phyloP scores from a whole-genome alignment of 768 basidiomycete genomes.

The Leccinum boreale region DNA sequence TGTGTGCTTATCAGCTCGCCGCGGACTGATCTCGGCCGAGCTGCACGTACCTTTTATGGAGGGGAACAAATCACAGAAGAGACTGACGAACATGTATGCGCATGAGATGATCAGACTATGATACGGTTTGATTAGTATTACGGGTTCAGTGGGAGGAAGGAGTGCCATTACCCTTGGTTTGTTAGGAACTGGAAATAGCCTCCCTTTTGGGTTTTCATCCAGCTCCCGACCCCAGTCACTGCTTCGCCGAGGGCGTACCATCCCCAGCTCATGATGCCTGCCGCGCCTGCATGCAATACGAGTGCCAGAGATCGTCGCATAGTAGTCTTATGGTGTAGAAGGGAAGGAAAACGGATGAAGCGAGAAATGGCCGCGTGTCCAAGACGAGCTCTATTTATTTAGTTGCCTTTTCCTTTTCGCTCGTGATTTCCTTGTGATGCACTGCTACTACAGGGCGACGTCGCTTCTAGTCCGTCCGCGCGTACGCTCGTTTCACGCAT shows the following conservation, averaged over 20 bases:
- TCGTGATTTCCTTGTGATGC: not conserved
- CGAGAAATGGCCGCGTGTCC: not conserved
- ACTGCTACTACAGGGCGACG: not conserved
- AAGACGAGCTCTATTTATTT: not conserved
- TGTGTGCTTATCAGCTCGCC: not conserved
- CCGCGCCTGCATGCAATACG: conserved; percentile 32
- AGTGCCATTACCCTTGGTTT: conserved; percentile 54
- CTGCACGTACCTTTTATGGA: conserved; percentile 30
- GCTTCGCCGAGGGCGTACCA: conserved; percentile 19
- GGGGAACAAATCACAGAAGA: conserved; percentile 41
- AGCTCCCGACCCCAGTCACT: conserved; percentile 17
- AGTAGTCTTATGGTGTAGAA: not conserved
- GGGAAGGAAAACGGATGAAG: not conserved
- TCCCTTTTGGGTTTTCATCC: conserved; percentile 49
- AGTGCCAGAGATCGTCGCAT: conserved; percentile 18
- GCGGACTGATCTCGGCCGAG: not conserved
- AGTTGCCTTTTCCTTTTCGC: not conserved
- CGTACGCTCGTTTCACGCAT: conserved; percentile 12
- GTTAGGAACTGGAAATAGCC: conserved; percentile 75
- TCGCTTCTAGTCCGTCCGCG: not conserved
- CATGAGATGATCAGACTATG: conserved; percentile 34
- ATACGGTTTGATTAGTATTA: not conserved
- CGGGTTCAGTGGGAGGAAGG: not conserved
- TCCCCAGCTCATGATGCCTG: conserved; percentile 36
- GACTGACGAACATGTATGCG: conserved; percentile 39